These are phyloP conservation scores for Phytophthora uliginosa DNA, from an alignment of 352 stramenopile species.

Conservation along the genomic window DNA sequence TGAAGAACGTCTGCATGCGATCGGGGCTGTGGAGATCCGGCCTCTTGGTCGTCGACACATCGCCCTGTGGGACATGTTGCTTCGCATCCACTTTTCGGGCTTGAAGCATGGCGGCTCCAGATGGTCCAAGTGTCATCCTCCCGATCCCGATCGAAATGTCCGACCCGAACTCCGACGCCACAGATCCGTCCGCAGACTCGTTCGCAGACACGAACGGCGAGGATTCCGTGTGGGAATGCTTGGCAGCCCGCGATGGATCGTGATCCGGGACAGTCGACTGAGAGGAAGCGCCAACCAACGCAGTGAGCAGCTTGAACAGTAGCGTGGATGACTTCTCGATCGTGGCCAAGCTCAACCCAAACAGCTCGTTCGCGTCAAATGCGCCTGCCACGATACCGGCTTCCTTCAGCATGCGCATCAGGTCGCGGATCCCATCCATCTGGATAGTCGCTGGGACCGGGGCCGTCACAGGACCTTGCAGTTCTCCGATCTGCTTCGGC, in stretches of 20 bases:
- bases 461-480: background rate
- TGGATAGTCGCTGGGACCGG: background rate
- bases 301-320: background rate
- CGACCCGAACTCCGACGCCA: background rate
- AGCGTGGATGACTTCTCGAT: background rate
- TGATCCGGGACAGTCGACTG: background rate
- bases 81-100: background rate
- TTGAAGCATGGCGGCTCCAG: background rate
- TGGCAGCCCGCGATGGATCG: background rate
- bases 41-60: background rate
- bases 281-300: background rate
- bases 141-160: background rate
- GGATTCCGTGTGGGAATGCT: background rate
- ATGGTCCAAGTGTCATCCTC: background rate
- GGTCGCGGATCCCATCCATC: background rate
- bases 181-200: background rate
- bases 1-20: background rate
- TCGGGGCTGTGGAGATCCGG: background rate
- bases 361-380: constrained; percentile 1
- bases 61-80: background rate
- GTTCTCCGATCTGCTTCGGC: background rate
- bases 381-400: background rate
- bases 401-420: background rate
- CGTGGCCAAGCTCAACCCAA: background rate
- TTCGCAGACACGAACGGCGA: background rate